A percentile compares a stretch with the other conserved stretches of the same genome.
Evolutionary conservation across 495 filamentous ascomycete species (phyloP).

Genomic region (Penicillium paxilli): DNA sequence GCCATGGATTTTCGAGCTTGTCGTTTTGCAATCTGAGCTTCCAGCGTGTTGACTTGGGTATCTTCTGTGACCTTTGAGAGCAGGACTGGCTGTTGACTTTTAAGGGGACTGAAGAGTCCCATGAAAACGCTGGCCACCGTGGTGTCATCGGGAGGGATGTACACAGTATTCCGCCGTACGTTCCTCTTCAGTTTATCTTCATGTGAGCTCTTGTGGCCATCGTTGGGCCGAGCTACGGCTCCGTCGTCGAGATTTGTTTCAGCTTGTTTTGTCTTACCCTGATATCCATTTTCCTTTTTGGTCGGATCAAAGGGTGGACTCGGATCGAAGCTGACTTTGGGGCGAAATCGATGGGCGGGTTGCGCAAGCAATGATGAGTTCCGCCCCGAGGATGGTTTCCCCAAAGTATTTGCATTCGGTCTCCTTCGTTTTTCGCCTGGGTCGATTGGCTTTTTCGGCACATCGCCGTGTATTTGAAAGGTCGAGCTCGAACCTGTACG

Average conservation of each 20-base stretch:
- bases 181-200: slow-evolving; percentile 27
- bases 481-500: slow-evolving; percentile 20
- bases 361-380: slow-evolving; percentile 41
- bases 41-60: slow-evolving; percentile 24
- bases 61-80: slow-evolving; percentile 8
- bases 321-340: slow-evolving; percentile 30
- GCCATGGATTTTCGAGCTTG: slow-evolving; percentile 29
- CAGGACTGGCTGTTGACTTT: slow-evolving; percentile 8
- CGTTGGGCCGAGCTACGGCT: slow-evolving; percentile 16
- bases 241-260: slow-evolving; percentile 8
- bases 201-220: background rate
- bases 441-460: slow-evolving; percentile 10
- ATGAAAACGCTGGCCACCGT: slow-evolving; percentile 43
- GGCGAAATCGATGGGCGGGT: slow-evolving; percentile 43
- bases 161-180: slow-evolving; percentile 38
- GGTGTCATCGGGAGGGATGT: slow-evolving; percentile 43
- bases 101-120: slow-evolving; percentile 40
- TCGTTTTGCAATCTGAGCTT: slow-evolving; percentile 28
- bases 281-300: slow-evolving; percentile 8
- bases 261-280: background rate
- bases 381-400: slow-evolving; percentile 15
- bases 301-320: slow-evolving; percentile 15
- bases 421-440: slow-evolving; percentile 15
- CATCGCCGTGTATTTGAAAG: slow-evolving; percentile 39
- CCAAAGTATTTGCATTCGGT: slow-evolving; percentile 12